phyloP scores from a whole-genome alignment of 805 yeast genomes.

The Candida bentonensis region DNA sequence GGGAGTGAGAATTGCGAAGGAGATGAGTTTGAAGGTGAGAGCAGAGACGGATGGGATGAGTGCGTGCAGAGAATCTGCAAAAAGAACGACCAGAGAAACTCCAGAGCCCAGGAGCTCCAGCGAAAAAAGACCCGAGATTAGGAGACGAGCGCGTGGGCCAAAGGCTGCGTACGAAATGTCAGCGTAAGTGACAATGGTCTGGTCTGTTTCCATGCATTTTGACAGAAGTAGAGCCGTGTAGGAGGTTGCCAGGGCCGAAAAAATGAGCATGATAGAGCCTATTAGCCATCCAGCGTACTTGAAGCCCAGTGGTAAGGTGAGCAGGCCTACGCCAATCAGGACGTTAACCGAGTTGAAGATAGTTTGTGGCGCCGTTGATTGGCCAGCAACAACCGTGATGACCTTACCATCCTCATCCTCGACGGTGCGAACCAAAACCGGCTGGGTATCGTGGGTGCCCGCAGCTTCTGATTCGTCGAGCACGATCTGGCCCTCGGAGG shows the following conservation, averaged over 20 bases:
- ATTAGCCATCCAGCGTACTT: constrained; percentile 46
- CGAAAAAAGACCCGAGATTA: constrained; percentile 62
- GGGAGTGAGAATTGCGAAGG: constrained; percentile 60
- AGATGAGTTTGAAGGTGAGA: constrained; percentile 47
- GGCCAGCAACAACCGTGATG: constrained; percentile 43
- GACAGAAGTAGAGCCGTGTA: constrained; percentile 68
- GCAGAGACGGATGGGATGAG: constrained; percentile 40
- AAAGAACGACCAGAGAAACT: constrained; percentile 64
- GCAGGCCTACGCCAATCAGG: constrained; percentile 53
- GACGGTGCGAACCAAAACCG: constrained; percentile 40
- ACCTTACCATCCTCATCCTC: constrained; percentile 54
- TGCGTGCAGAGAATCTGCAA: constrained; percentile 74
- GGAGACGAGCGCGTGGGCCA: constrained; percentile 59
- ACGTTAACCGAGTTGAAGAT: constrained; percentile 53
- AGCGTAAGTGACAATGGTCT: constrained; percentile 71
- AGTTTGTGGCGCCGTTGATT: constrained; percentile 56
- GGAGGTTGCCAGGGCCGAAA: constrained; percentile 55
- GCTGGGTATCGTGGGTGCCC: constrained; percentile 19
- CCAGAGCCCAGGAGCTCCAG: constrained; percentile 71
- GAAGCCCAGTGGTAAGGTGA: constrained; percentile 54
- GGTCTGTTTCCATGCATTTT: constrained; percentile 65
- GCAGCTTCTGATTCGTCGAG: background rate
- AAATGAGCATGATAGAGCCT: constrained; percentile 43
- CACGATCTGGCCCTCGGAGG: background rate
- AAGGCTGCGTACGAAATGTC: constrained; percentile 80